Conservation (phyloP, 2,329 filamentous ascomycete genomes). For the Nannizzia gypsea region DNA sequence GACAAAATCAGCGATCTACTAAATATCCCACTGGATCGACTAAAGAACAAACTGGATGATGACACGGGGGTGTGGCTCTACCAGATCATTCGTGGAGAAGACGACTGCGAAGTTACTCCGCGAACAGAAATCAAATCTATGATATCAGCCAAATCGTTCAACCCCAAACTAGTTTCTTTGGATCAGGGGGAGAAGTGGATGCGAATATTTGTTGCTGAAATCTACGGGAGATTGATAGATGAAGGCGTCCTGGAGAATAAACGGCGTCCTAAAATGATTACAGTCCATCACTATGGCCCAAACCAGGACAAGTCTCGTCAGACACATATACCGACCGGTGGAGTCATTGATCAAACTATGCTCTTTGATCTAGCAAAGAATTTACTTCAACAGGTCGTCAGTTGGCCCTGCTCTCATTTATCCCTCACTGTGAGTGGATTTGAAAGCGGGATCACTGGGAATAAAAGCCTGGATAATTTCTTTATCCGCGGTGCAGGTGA, state of each 20-base stretch:
- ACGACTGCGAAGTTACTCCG: slow-evolving; percentile 77
- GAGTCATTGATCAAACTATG: slow-evolving; percentile 55
- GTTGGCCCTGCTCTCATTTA: slow-evolving; percentile 85
- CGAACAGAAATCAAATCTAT: slow-evolving; percentile 93
- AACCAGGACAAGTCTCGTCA: slow-evolving; percentile 64
- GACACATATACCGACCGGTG: slow-evolving; percentile 64
- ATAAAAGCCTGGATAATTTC: slow-evolving; percentile 76
- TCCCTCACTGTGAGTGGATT: slow-evolving; percentile 85
- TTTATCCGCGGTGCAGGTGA: slow-evolving; percentile 46
- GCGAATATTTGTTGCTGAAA: slow-evolving; percentile 81
- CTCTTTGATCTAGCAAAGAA: slow-evolving; percentile 66
- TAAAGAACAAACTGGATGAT: slow-evolving; percentile 67
- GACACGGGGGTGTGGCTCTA: slow-evolving; percentile 81
- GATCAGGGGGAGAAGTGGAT: slow-evolving; percentile 80
- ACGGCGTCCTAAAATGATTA: slow-evolving; percentile 73
- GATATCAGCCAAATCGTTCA: slow-evolving; percentile 91
- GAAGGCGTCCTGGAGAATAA: slow-evolving; percentile 83
- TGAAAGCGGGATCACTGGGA: slow-evolving; percentile 72
- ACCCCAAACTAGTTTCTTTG: slow-evolving; percentile 63
- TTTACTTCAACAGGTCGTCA: slow-evolving; percentile 63
- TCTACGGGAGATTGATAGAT: slow-evolving; percentile 77
- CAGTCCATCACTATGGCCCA: slow-evolving; percentile 66
- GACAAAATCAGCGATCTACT: slow-evolving; percentile 68
- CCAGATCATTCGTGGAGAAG: slow-evolving; percentile 71
- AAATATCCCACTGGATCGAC: slow-evolving; percentile 57